These are phyloP conservation scores for Fulvia fulva DNA, from an alignment of 2,329 filamentous ascomycete species.

Conservation along the genomic window DNA sequence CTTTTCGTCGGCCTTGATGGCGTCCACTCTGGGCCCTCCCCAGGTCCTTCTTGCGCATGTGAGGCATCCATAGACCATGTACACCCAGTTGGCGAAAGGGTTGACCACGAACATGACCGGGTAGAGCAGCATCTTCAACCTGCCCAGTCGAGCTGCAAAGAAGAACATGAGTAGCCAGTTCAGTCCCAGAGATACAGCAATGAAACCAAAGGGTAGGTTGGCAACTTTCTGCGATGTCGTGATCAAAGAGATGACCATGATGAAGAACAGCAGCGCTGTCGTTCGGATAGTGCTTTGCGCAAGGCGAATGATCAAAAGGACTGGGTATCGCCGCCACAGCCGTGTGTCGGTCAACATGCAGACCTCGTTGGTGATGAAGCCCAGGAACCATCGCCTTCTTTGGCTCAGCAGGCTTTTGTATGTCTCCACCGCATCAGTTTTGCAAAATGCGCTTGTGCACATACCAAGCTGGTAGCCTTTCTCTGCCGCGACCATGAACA, in stretches of 20 bases:
- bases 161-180: conserved; percentile 97
- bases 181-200: conserved; percentile 83
- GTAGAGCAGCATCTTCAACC: conserved; percentile 93
- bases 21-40: conserved; percentile 90
- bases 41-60: conserved; percentile 92
- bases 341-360: conserved; percentile 96
- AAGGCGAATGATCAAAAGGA: conserved; percentile 81
- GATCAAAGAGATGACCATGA: conserved; percentile 81
- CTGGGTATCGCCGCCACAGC: conserved; percentile 85
- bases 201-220: conserved; percentile 87
- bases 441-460: conserved; percentile 97
- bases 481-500: conserved; percentile 97
- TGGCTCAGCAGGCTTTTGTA: conserved; percentile 86
- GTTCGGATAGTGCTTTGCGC: conserved; percentile 96
- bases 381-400: conserved; percentile 90
- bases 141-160: conserved; percentile 79
- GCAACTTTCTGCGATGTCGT: conserved; percentile 75
- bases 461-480: conserved; percentile 94
- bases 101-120: conserved; percentile 94
- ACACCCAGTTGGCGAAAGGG: conserved; percentile 96
- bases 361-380: conserved; percentile 95
- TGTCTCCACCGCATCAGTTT: conserved; percentile 92
- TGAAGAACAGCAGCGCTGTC: conserved; percentile 88
- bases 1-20: conserved; percentile 69
- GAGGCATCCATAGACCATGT: conserved; percentile 96